These are phyloP conservation scores for Fusarium fujikuroi DNA, from an alignment of 2,329 filamentous ascomycete species.

Conservation along the genomic window DNA sequence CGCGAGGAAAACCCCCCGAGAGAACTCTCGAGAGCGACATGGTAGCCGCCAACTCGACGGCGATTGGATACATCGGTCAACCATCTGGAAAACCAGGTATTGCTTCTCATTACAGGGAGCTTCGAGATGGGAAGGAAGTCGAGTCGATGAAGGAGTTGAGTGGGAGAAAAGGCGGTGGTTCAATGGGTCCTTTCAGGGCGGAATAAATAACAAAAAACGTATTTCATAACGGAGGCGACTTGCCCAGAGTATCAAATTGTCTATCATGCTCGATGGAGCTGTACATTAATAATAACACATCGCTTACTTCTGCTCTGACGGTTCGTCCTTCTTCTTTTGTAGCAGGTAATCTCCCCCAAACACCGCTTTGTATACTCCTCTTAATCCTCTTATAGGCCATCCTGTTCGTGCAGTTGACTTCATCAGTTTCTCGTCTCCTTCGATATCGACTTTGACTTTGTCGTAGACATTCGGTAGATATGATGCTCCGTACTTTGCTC, in stretches of 20 bases:
- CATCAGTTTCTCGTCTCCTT: constrained; percentile 47
- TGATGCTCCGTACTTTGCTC: constrained; percentile 67
- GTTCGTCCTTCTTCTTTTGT: constrained; percentile 44
- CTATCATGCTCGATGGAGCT: constrained; percentile 10
- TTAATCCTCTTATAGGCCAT: constrained; percentile 59
- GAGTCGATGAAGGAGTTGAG: constrained; percentile 46
- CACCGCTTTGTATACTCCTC: constrained; percentile 58
- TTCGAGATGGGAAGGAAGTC: constrained; percentile 32
- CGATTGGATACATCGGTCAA: constrained; percentile 21
- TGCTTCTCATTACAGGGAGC: constrained; percentile 33
- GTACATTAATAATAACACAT: constrained; percentile 7
- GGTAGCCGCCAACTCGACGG: constrained; percentile 20
- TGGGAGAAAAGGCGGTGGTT: constrained; percentile 43
- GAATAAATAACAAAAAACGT: constrained; percentile 34
- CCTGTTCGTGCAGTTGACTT: constrained; percentile 48
- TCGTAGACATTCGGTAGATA: constrained; percentile 73
- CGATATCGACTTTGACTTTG: constrained; percentile 68
- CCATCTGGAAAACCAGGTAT: constrained; percentile 9
- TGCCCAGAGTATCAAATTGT: constrained; percentile 34
- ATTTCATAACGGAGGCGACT: constrained; percentile 7
- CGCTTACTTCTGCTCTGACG: constrained; percentile 12
- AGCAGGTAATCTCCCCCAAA: constrained; percentile 60
- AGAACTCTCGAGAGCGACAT: constrained; percentile 24
- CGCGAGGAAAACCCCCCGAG: constrained; percentile 15
- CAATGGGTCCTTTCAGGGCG: constrained; percentile 46